A percentile compares a stretch with the other conserved stretches of the same genome.
Conservation (phyloP, 805 yeast species). For the Spathaspora gorwiae region DNA sequence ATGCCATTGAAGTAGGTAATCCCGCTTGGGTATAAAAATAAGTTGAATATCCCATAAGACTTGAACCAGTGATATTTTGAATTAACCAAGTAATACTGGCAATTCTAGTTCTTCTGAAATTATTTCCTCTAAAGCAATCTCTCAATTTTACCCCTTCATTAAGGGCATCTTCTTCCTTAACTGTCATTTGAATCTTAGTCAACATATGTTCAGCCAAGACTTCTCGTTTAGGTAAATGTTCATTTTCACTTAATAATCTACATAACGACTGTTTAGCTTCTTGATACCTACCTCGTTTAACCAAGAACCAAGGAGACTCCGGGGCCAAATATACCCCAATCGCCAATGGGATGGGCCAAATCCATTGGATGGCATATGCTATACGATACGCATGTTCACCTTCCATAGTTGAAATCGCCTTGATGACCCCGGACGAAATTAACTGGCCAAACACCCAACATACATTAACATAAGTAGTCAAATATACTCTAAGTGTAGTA, state of each 20-base stretch:
- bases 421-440: conserved; percentile 48
- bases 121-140: conserved; percentile 47
- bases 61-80: conserved; percentile 45
- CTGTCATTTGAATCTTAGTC: conserved; percentile 43
- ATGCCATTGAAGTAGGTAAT: conserved; percentile 36
- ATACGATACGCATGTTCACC: conserved; percentile 42
- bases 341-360: conserved; percentile 49
- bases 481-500: conserved; percentile 42
- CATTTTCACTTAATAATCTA: conserved; percentile 31
- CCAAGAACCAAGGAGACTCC: conserved; percentile 57
- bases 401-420: conserved; percentile 23
- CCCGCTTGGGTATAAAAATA: conserved; percentile 52
- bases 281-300: conserved; percentile 33
- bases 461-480: conserved; percentile 46
- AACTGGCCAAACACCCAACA: conserved; percentile 59
- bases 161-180: conserved; percentile 30
- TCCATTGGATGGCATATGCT: conserved; percentile 60
- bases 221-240: conserved; percentile 29
- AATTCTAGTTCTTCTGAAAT: conserved; percentile 49
- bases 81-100: conserved; percentile 41
- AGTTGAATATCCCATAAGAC: conserved; percentile 46
- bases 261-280: conserved; percentile 41
- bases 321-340: conserved; percentile 46
- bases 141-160: conserved; percentile 18
- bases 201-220: conserved; percentile 37